Percentiles rank a stretch among this genome's conserved stretches.
Evolutionary conservation across 805 yeast genomes (phyloP).

Genomic region (Teunomyces kruisii): DNA sequence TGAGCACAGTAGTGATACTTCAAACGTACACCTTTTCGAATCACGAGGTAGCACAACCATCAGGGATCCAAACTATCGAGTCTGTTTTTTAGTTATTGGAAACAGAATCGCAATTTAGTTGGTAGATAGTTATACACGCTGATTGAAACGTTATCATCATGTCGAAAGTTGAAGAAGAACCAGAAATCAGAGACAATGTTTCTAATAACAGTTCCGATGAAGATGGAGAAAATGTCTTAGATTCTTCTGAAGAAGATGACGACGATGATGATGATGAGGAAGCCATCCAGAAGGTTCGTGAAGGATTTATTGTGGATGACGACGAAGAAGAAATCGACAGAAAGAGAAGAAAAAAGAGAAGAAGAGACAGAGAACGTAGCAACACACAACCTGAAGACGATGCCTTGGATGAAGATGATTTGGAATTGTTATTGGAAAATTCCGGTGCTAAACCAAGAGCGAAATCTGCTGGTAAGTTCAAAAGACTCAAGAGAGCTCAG

Average conservation of each 20-base stretch:
- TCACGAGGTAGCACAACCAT: constrained; percentile 1
- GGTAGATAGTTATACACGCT: not conserved
- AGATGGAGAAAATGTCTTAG: constrained; percentile 46
- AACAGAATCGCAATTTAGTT: constrained; percentile 5
- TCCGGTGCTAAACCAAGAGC: constrained; percentile 64
- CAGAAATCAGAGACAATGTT: constrained; percentile 36
- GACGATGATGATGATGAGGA: constrained; percentile 87
- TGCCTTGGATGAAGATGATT: constrained; percentile 90
- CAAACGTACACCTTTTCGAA: constrained; percentile 1
- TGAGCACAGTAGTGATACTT: not conserved
- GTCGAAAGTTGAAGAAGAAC: constrained; percentile 37
- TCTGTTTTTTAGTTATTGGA: constrained; percentile 2
- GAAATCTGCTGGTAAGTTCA: constrained; percentile 52
- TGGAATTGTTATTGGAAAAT: constrained; percentile 87
- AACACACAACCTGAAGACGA: constrained; percentile 52
- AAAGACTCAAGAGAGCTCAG: constrained; percentile 77
- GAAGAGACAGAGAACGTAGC: constrained; percentile 28
- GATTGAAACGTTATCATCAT: constrained; percentile 13
- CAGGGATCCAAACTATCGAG: not conserved
- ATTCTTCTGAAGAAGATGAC: constrained; percentile 84
- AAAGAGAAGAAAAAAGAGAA: constrained; percentile 38
- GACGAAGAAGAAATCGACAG: constrained; percentile 45
- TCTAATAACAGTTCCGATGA: constrained; percentile 33
- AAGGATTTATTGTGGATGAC: constrained; percentile 93
- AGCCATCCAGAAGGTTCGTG: constrained; percentile 77